Percentiles rank a stretch among this genome's conserved stretches.
Evolutionary conservation across 768 basidiomycete genomes (phyloP).

Genomic region (Hypsizygus marmoreus): DNA sequence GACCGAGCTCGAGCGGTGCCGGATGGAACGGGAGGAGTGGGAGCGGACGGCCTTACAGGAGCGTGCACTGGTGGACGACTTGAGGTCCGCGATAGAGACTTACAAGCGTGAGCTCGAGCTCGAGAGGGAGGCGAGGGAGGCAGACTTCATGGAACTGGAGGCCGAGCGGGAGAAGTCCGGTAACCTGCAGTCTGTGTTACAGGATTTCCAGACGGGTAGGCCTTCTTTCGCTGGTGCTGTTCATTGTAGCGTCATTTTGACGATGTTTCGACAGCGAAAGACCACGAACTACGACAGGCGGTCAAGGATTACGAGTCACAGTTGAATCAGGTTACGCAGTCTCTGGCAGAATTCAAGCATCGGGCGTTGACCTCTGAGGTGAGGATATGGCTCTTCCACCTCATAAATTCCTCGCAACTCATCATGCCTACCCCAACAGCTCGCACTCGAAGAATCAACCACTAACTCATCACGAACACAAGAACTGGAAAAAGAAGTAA

Average conservation of each 20-base stretch:
- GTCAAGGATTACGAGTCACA: conserved; percentile 82
- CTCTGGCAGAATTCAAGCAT: conserved; percentile 88
- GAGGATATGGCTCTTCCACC: conserved; percentile 15
- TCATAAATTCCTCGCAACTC: neutral
- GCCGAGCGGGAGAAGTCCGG: conserved; percentile 70
- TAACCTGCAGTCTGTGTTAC: conserved; percentile 90
- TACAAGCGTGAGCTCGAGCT: conserved; percentile 68
- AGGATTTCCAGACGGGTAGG: conserved; percentile 93
- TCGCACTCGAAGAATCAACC: conserved; percentile 73
- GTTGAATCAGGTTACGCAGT: conserved; percentile 66
- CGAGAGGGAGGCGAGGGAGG: conserved; percentile 58
- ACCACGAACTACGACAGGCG: conserved; percentile 85
- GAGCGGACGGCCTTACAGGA: conserved; percentile 57
- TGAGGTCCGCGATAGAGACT: conserved; percentile 54
- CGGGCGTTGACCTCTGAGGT: conserved; percentile 90
- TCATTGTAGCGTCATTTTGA: conserved; percentile 8
- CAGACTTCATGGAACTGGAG: conserved; percentile 59
- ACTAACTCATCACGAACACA: conserved; percentile 66
- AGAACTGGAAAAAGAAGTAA: conserved; percentile 85
- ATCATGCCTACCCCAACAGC: conserved; percentile 36
- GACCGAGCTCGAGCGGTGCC: conserved; percentile 84
- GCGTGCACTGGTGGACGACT: conserved; percentile 70
- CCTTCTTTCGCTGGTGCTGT: conserved; percentile 9
- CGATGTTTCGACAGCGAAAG: conserved; percentile 62
- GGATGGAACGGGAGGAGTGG: conserved; percentile 75